Base-by-base conservation (phyloP, 2,329 filamentous ascomycete genomes). In the Arthrobotrys conoides region DNA sequence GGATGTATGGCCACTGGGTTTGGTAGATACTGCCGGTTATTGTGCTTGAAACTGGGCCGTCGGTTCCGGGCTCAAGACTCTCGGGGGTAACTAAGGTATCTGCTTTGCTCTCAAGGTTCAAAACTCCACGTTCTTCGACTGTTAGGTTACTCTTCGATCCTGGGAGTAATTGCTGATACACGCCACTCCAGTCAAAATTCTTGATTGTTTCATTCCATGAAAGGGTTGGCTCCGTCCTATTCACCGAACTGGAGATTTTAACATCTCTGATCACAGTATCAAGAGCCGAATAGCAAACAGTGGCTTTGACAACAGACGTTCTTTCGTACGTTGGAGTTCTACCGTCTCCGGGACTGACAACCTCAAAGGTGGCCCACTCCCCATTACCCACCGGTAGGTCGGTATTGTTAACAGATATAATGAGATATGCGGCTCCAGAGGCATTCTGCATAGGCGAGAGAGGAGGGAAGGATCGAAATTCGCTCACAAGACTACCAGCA, bases 151-250 rank as follows among this genome's bases (percentile, higher is more conserved):
- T 53, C 16, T 61, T 64, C 5, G 41, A 65, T 9, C 68, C 55
- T 24, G 68, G 46, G 12, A 36, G 44, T 18, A 71, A 44, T n/a
- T 71, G 57, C 0, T 53, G 33, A 14, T 53, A 24, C 3, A 71
- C 57, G 24, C 41, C 22, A 8, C 44, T 46, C 68, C 57, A 71
- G 57, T 71, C 61, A 59, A 71, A 71, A 24, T 71, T 71, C 22
- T 55, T 20, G 5, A 30, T 8, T 5, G 55, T 64, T n/a, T 14
- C 55, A 57, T 53, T 71, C 46, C 44, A 71, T 10, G 68, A 65
- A 12, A 71, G 68, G 1, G 5, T 18, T 2, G 70, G 61, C 24
- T 72, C 70, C 2, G 70, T 66, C 59, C 70, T 44, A 18, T 72
- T 72, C 10, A 36, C n/a, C 1, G 48, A 51, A 22, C 69, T 72